Evolutionary conservation across 176 grass and related monocot species (phyloP).

Genomic region (Bonia amplexicaulis): DNA sequence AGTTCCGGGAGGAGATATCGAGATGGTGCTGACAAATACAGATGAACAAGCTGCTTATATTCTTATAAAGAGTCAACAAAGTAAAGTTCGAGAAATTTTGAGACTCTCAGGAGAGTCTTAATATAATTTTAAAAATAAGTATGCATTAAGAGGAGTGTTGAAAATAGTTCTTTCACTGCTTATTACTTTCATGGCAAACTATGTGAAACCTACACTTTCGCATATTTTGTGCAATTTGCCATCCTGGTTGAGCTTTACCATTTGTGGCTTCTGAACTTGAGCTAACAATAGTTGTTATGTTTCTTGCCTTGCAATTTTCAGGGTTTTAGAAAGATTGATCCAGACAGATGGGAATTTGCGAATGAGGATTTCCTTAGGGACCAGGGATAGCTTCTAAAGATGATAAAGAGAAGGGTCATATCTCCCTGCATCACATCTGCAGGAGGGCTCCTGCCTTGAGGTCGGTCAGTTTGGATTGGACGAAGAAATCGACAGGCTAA

Average conservation of each 20-base stretch:
- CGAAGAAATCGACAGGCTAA: constrained; percentile 53
- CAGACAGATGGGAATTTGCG: constrained; percentile 87
- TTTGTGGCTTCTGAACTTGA: background rate
- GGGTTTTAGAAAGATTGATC: constrained; percentile 85
- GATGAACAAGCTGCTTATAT: too few species aligned
- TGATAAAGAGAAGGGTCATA: constrained; percentile 54
- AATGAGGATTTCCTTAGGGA: constrained; percentile 67
- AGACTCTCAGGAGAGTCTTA: too few species aligned
- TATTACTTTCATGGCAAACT: constrained; percentile 14
- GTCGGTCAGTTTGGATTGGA: constrained; percentile 55
- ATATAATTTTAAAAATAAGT: too few species aligned
- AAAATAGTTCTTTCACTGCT: constrained; percentile 1
- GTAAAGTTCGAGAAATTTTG: too few species aligned
- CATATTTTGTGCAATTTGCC: constrained; percentile 10
- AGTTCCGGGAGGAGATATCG: too few species aligned
- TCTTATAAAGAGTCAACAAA: too few species aligned
- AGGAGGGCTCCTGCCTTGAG: constrained; percentile 41
- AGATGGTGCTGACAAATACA: too few species aligned
- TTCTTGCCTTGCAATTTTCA: constrained; percentile 31
- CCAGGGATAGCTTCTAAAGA: constrained; percentile 59
- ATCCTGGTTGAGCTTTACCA: background rate
- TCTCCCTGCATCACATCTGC: constrained; percentile 10
- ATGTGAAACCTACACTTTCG: constrained; percentile 31
- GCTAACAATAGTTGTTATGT: background rate
- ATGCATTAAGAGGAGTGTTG: too few species aligned